A percentile compares a stretch with the other conserved stretches of the same genome.
Evolutionary conservation across 169 alveolate species (phyloP).

Genomic region (Plasmodium fragile): DNA sequence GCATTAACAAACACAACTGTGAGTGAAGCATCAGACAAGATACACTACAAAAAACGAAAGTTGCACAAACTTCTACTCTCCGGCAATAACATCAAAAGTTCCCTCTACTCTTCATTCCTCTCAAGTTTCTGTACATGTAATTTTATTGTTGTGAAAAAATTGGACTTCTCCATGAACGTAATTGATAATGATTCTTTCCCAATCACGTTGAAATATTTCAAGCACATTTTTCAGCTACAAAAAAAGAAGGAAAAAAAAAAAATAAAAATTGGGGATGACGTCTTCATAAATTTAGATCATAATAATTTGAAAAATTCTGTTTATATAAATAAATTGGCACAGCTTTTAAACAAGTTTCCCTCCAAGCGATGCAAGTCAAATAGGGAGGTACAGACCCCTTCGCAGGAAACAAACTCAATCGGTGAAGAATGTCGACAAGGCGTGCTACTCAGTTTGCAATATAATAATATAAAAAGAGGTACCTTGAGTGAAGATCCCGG

Average conservation of each 20-base stretch:
- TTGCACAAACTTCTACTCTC: constrained; percentile 34
- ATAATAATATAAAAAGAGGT: constrained; percentile 52
- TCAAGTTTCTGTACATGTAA: constrained; percentile 69
- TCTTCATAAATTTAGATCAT: constrained; percentile 49
- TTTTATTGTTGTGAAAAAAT: constrained; percentile 20
- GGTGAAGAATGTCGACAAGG: not conserved
- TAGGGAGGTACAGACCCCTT: not conserved
- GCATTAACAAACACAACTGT: constrained; percentile 32
- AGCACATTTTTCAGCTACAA: constrained; percentile 30
- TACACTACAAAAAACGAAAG: not conserved
- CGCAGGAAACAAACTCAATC: not conserved
- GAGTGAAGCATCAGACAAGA: not conserved
- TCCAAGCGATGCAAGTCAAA: not conserved
- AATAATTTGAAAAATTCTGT: constrained; percentile 50
- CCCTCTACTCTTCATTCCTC: constrained; percentile 59
- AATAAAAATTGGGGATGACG: not conserved
- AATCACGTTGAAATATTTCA: constrained; percentile 54
- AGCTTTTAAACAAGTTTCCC: constrained; percentile 25
- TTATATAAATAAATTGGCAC: constrained; percentile 46
- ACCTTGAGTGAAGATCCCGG: not conserved
- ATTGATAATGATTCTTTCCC: constrained; percentile 49
- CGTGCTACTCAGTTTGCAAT: constrained; percentile 40
- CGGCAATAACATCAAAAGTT: constrained; percentile 62
- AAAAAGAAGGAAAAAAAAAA: not conserved
- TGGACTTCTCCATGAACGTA: constrained; percentile 65